These are phyloP conservation scores for Suhomyces coccinellae DNA, from an alignment of 1,139 yeast species.

Conservation along the genomic window DNA sequence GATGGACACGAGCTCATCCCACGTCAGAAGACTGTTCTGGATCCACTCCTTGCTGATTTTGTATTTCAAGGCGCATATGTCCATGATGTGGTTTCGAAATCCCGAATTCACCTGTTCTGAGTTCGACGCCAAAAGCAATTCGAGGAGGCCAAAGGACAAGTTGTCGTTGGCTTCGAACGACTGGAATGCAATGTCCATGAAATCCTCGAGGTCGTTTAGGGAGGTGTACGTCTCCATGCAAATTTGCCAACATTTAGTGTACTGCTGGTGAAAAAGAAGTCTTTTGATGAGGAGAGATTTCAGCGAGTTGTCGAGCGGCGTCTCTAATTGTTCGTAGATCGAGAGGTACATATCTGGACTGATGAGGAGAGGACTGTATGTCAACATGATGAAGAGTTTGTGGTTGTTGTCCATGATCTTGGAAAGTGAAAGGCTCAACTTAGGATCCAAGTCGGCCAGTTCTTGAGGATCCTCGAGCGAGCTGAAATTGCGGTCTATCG, in stretches of 20 bases:
- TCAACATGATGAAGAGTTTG: slow-evolving; percentile 29
- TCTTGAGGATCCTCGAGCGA: background rate
- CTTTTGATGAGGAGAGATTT: slow-evolving; percentile 27
- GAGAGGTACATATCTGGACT: slow-evolving; percentile 32
- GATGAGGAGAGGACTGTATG: slow-evolving; percentile 35
- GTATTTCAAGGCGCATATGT: slow-evolving; percentile 22
- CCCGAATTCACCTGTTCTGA: slow-evolving; percentile 16
- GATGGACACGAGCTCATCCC: slow-evolving; percentile 9
- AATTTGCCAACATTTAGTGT: slow-evolving; percentile 33
- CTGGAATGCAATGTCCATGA: slow-evolving; percentile 28
- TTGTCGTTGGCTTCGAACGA: slow-evolving; percentile 22
- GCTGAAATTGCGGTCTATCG: slow-evolving; percentile 9
- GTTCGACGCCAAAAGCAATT: slow-evolving; percentile 20
- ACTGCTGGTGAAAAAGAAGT: slow-evolving; percentile 34
- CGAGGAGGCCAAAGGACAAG: slow-evolving; percentile 27
- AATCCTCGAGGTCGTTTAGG: slow-evolving; percentile 40
- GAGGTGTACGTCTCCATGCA: slow-evolving; percentile 29
- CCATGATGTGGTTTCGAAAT: slow-evolving; percentile 23
- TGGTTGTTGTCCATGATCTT: slow-evolving; percentile 31
- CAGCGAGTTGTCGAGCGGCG: slow-evolving; percentile 23
- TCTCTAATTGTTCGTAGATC: slow-evolving; percentile 21
- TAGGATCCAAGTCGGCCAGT: slow-evolving; percentile 13
- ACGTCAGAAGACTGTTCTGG: slow-evolving; percentile 7
- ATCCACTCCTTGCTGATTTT: slow-evolving; percentile 12
- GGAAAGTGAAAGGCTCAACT: slow-evolving; percentile 19